Evolutionary conservation across 1,284 basidiomycete species (phyloP).

Genomic region (Trichosporon sp.): DNA sequence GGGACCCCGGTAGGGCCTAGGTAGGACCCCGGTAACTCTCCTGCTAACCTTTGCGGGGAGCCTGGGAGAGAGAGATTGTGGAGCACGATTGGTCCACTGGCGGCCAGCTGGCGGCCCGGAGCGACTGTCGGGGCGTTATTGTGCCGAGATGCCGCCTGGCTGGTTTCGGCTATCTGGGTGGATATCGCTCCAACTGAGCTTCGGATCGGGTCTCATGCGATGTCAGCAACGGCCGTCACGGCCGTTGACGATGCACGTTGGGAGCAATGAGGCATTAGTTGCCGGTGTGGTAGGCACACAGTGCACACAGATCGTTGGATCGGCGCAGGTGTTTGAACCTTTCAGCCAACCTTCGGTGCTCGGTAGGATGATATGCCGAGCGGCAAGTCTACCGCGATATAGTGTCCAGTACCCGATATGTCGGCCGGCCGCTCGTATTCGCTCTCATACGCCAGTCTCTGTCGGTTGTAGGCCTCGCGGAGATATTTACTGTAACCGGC

Average conservation of each 20-base stretch:
- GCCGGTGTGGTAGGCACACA: not conserved
- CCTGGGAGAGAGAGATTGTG: not conserved
- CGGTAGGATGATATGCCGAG: conserved; percentile 17
- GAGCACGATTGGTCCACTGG: not conserved
- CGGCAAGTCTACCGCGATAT: not conserved
- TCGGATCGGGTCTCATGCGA: not conserved
- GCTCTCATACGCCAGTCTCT: no score
- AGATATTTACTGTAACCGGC: no score
- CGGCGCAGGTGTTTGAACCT: not conserved
- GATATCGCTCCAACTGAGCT: not conserved
- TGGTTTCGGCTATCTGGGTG: not conserved
- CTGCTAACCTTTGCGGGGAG: no score
- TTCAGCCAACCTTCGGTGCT: not conserved
- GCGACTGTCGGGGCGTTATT: conserved; percentile 13
- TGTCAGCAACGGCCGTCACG: no score
- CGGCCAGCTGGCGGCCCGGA: not conserved
- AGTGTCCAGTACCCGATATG: not conserved
- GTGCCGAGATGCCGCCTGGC: conserved; percentile 8
- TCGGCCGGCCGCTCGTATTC: no score
- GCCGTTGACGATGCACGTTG: no score
- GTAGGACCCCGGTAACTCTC: not conserved
- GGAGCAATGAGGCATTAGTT: not conserved
- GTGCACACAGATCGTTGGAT: not conserved
- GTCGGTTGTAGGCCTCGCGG: no score
- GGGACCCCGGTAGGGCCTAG: no score